Evolutionary conservation across 805 yeast genomes (phyloP).

Genomic region (Saccharomycopsis capsularis): DNA sequence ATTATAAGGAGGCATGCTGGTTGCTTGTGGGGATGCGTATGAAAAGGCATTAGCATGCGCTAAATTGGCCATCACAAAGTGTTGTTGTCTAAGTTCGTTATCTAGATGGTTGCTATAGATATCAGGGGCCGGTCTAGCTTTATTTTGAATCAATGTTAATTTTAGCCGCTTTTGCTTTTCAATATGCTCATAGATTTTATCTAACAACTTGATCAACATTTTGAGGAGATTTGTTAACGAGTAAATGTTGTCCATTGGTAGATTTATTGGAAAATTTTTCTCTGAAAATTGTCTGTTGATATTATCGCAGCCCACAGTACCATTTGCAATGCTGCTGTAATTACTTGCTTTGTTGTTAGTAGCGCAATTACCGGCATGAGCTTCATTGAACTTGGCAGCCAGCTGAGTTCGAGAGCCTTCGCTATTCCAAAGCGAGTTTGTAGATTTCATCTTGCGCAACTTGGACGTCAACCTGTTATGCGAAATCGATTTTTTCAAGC

Average conservation of each 20-base stretch:
- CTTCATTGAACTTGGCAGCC: not conserved
- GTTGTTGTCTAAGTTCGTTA: no score
- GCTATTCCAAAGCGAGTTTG: not conserved
- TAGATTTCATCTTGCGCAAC: conserved; percentile 5
- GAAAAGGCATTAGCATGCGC: no score
- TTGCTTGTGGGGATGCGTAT: not conserved
- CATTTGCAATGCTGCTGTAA: not conserved
- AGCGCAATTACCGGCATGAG: not conserved
- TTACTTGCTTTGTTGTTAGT: not conserved
- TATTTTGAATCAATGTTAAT: not conserved
- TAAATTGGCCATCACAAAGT: no score
- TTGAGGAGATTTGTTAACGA: conserved; percentile 10
- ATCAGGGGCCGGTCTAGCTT: not conserved
- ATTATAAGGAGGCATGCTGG: not conserved
- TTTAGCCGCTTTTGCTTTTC: not conserved
- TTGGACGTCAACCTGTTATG: not conserved
- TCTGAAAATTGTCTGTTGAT: conserved; percentile 4
- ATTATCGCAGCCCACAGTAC: not conserved
- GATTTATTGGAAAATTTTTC: conserved; percentile 9
- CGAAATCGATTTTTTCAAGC: not conserved
- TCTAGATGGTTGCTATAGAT: not conserved
- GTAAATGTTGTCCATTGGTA: conserved; percentile 9
- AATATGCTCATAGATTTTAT: not conserved
- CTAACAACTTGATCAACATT: conserved; percentile 4
- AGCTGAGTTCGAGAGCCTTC: not conserved